Base-by-base conservation (phyloP, 768 basidiomycete species). In the Agaricus blazei region DNA sequence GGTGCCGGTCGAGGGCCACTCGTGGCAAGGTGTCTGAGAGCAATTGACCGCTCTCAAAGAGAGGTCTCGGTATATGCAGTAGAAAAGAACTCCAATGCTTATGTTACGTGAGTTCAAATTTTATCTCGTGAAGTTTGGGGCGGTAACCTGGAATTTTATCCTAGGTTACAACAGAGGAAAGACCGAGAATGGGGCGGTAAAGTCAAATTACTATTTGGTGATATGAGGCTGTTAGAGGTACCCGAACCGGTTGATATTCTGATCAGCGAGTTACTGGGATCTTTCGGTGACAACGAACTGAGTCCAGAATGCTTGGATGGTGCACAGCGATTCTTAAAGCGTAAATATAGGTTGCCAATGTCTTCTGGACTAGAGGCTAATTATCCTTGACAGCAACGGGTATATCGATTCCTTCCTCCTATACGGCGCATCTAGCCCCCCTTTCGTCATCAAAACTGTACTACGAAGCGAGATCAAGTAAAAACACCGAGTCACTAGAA, bases 291-390 rank as follows among this genome's bases (percentile, higher is more conserved):
- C 70, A 99, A 99, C 58, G 97, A 99, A 68, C 82, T 98, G 47
- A 95, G 93, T 65, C 97, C 97, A 0, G 97, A 99, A 69, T 99
- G 97, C 70, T 75, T 99, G 36, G 97, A 99, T 67, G 97, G 97
- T 11, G 95, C 93, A 8, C 84, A 88, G 82, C 77, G 96, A 47
- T 95, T 93, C 66, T 74, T 99, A 66, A 96, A 97, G 77, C 78
- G 93, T 94, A 62, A 65, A 85, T 75, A 26, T 51, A 26, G 48
- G 43, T 34, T 42, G 52, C 48, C 48, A 19, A 23, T 57, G 11
- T 49, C 45, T 28, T 29, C 19, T 24, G 23, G 29, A 34, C 2
- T 40, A 52, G 42, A 3, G 37, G 9, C 54, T 50, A 23, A 38
- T 26, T n/a, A 49, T 51, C 11, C 24, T 6, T 42, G 45, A 26